Evolutionary conservation across 371 early-diverging fungal species (phyloP), one percentile per base, ranked within the genome.

Genomic region (Actinomucor elegans): DNA sequence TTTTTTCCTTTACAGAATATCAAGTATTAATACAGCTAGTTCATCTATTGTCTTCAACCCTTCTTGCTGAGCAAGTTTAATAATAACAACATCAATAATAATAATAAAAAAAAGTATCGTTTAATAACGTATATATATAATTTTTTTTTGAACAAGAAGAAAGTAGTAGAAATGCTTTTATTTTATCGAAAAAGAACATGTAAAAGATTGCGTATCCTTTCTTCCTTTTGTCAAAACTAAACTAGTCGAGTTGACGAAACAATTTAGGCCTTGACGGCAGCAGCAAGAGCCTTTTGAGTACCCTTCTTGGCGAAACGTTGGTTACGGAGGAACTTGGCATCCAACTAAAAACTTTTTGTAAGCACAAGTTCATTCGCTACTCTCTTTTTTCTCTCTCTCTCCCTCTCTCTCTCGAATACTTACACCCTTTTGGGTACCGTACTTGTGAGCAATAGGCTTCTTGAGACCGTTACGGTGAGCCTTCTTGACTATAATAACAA

Each of bases 401-500:
- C 11, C 46, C 24, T 14, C 23, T 5, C 2, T 18, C 9, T 15
- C 17, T 42, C 11, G n/a, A 20, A 41, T 55, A 73, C 86, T 57
- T 83, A 89, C 97, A 76, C 97, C 95, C 86, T 91, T 93, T 67
- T 87, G 86, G 48, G 98, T 94, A 64, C 91, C 87, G 74, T 91
- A 85, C 64, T 90, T 85, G 84, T 93, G 75, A 57, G 81, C 67
- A 86, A 86, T 84, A 49, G 94, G 91, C 91, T 93, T 94, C 89
- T 93, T 96, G 85, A 97, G 93, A 86, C 93, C 93, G 80, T 93
- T 93, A 72, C 94, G 94, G 90, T 98, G 98, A 80, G 96, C 97
- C 93, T 97, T 98, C 79, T 87, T 86, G 93, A 92, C n/a, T n/a
- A n/a, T n/a, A n/a, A n/a, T n/a, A n/a, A n/a, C n/a, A n/a, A n/a